Evolutionary conservation across 2,329 filamentous ascomycete genomes (phyloP).

Genomic region (Colletotrichum chlorophyti): DNA sequence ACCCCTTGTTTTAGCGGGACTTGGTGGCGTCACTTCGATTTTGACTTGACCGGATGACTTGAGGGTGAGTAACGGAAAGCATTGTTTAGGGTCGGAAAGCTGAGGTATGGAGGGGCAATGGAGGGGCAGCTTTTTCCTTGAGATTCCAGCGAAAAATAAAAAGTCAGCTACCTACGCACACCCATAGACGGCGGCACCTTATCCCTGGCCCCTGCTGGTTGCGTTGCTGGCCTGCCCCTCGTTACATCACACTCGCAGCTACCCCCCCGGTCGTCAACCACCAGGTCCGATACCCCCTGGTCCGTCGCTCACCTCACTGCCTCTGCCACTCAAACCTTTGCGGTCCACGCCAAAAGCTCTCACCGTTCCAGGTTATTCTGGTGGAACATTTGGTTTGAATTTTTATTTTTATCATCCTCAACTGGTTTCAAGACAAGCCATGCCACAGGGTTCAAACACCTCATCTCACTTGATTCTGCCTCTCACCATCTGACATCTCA

Average conservation of each 20-base stretch:
- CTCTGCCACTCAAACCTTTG: constrained; percentile 11
- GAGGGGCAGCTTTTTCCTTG: constrained; percentile 23
- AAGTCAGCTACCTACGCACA: constrained; percentile 28
- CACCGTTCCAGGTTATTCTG: constrained; percentile 23
- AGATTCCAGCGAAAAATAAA: constrained; percentile 23
- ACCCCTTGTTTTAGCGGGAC: constrained; percentile 4
- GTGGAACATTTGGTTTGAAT: constrained; percentile 7
- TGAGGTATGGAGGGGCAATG: constrained; percentile 25
- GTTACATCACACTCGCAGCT: constrained; percentile 27
- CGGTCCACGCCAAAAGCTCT: constrained; percentile 21
- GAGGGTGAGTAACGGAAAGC: constrained; percentile 3
- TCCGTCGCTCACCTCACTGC: constrained; percentile 3
- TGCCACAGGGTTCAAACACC: constrained; percentile 23
- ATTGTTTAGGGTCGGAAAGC: not conserved
- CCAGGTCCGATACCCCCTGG: constrained; percentile 22
- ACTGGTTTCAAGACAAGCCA: constrained; percentile 23
- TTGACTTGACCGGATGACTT: constrained; percentile 12
- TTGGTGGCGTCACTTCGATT: constrained; percentile 9
- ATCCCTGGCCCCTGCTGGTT: constrained; percentile 18
- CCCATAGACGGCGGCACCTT: too few relatives aligned
- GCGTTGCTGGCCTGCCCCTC: constrained; percentile 23
- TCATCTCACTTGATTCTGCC: constrained; percentile 3
- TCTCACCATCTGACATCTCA: constrained; percentile 10
- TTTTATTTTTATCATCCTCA: constrained; percentile 14
- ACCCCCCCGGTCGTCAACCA: constrained; percentile 20